Percentiles rank a stretch among this genome's conserved stretches.
phyloP scores from a whole-genome alignment of 148 eudicot species.

The Amaranthus hypochondriacus region DNA sequence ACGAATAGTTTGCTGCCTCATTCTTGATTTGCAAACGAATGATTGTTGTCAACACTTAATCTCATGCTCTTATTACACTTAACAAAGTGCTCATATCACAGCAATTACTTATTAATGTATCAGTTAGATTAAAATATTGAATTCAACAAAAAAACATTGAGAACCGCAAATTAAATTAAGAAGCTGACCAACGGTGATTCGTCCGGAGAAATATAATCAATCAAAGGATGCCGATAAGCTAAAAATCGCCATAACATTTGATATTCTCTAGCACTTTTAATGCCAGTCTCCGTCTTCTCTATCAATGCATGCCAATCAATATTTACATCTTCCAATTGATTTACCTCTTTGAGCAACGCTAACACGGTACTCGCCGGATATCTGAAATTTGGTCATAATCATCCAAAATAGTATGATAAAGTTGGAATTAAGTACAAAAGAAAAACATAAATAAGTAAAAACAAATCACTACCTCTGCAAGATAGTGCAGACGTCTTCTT shows the following conservation, averaged over 20 bases:
- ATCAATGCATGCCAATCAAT: constrained; percentile 74
- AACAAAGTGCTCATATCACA: not conserved
- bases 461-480: constrained; percentile 47
- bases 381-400: constrained; percentile 25
- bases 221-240: constrained; percentile 56
- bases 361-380: constrained; percentile 57
- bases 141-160: not conserved
- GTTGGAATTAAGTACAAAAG: not conserved
- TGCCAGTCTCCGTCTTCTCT: constrained; percentile 61
- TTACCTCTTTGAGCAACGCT: constrained; percentile 58
- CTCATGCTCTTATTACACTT: too few species aligned
- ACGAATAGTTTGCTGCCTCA: too few species aligned
- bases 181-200: constrained; percentile 44
- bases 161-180: not conserved
- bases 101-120: too few species aligned
- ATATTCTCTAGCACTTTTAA: constrained; percentile 61
- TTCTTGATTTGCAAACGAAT: too few species aligned
- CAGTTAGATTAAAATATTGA: not conserved
- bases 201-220: constrained; percentile 31
- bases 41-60: too few species aligned
- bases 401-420: not conserved
- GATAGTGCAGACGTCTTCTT: constrained; percentile 49
- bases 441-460: not conserved
- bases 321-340: constrained; percentile 40
- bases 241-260: constrained; percentile 91